Base-by-base conservation (phyloP, 2,329 filamentous ascomycete species). In the Dactylellina cionopaga region DNA sequence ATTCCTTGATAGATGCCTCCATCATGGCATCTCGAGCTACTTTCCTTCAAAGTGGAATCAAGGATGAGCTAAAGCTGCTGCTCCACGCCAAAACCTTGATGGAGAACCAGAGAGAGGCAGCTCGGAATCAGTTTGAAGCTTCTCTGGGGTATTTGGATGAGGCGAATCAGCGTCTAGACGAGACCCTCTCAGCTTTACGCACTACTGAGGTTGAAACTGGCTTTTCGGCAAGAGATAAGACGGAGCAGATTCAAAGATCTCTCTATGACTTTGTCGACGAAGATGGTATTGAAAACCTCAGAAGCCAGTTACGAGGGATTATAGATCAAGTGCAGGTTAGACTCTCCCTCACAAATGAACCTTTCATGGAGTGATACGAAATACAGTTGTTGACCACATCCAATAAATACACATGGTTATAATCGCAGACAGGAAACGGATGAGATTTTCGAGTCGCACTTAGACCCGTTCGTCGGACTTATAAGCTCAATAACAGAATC, bases 221-320 rank as follows among this genome's bases (percentile, higher is more conserved):
- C 0, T 85, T 89, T 74, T 83, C 84, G 58, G 83, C 84, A 1
- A 79, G 78, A 22, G 44, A 52, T 1, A 80, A 79, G 3, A 81
- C 83, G 75, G 78, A 80, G n/a, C 81, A 83, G 43, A 25, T 15
- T 24, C 59, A 65, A 33, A 86, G 86, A 77, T 86, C 84, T 11
- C 81, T 90, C 35, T 86, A 86, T 79, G 87, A 90, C 77, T 90
- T 90, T 80, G 87, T 90, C 74, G 87, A 90, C 76, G 87, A 87
- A 76, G 81, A 83, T 25, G 85, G 84, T 3, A 85, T 90, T 52
- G 84, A 86, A 55, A 83, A 85, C 58, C 80, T 90, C 43, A 83
- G 87, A 75, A 80, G 82, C 15, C 82, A 83, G 29, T 81, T 90
- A 54, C 85, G 86, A 76, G 81, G 80, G 49, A 85, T 86, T 54